Percentiles rank a stretch among this genome's conserved stretches.
phyloP scores from a whole-genome alignment of 2,329 filamentous ascomycete species.

The Talaromyces sp. region DNA sequence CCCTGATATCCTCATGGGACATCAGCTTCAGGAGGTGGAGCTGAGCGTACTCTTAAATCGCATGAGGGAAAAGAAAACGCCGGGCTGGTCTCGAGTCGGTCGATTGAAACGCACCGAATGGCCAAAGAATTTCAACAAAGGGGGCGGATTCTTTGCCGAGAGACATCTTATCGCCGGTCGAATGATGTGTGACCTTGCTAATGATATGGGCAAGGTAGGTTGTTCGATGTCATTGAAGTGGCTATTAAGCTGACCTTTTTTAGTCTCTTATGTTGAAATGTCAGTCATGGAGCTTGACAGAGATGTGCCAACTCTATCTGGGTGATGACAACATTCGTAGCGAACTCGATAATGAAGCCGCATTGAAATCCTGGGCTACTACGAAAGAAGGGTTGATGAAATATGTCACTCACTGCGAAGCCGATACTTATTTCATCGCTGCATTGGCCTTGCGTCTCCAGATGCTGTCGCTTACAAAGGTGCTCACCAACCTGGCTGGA shows the following conservation, averaged over 20 bases:
- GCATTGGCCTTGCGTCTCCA: constrained; percentile 84
- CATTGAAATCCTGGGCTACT: constrained; percentile 78
- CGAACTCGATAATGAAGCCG: constrained; percentile 83
- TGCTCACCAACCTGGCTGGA: constrained; percentile 90
- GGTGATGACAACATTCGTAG: constrained; percentile 64
- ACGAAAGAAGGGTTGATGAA: constrained; percentile 84
- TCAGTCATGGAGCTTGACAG: constrained; percentile 94
- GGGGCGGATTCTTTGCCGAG: constrained; percentile 86
- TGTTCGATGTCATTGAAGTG: neutral
- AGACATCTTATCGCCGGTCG: constrained; percentile 83
- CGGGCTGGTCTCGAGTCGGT: constrained; percentile 90
- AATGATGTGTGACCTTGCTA: constrained; percentile 86
- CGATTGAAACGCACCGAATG: constrained; percentile 76
- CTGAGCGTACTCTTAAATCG: constrained; percentile 85
- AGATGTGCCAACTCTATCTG: constrained; percentile 93
- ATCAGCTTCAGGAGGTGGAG: constrained; percentile 95
- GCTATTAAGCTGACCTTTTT: constrained; percentile 18
- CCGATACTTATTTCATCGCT: constrained; percentile 92
- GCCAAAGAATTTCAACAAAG: constrained; percentile 80
- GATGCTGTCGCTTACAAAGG: constrained; percentile 87
- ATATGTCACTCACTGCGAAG: constrained; percentile 88
- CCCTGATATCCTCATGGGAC: constrained; percentile 88
- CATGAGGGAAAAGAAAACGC: constrained; percentile 82
- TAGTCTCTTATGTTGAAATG: constrained; percentile 90
- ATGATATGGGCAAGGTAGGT: constrained; percentile 78